These are phyloP conservation scores for Aspergillus conjunctus DNA, from an alignment of 495 filamentous ascomycete species.

Conservation along the genomic window DNA sequence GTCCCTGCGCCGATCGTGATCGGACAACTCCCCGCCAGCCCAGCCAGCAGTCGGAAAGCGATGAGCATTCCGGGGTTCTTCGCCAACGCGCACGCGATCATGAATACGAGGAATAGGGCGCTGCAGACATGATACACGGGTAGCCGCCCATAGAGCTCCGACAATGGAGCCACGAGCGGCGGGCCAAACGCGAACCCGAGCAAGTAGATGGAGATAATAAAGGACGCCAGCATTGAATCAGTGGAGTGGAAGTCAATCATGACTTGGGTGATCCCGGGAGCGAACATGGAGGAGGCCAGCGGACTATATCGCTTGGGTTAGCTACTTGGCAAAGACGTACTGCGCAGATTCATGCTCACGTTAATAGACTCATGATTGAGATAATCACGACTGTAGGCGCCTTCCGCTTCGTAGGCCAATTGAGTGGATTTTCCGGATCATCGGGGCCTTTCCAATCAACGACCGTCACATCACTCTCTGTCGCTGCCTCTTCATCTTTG, in stretches of 20 bases:
- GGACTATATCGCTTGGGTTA: too few species aligned
- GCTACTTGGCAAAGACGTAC: too few species aligned
- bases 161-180: conserved; percentile 45
- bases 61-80: too few species aligned
- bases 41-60: conserved; percentile 49
- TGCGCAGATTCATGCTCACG: too few species aligned
- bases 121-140: conserved; percentile 47
- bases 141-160: conserved; percentile 48
- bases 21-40: conserved; percentile 45
- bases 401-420: neutral
- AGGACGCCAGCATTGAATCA: conserved; percentile 33
- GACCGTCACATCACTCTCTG: neutral
- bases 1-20: too few species aligned
- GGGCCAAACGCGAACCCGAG: conserved; percentile 42
- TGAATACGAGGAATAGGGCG: conserved; percentile 47
- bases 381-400: neutral
- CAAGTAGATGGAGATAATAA: conserved; percentile 48
- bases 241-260: conserved; percentile 54
- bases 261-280: conserved; percentile 58
- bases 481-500: neutral
- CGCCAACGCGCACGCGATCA: conserved; percentile 50
- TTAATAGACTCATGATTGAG: neutral
- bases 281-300: conserved; percentile 67
- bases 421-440: neutral
- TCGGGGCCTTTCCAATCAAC: neutral